Base-by-base conservation (phyloP, 2,329 filamentous ascomycete genomes). In the Botrytis fragariae region DNA sequence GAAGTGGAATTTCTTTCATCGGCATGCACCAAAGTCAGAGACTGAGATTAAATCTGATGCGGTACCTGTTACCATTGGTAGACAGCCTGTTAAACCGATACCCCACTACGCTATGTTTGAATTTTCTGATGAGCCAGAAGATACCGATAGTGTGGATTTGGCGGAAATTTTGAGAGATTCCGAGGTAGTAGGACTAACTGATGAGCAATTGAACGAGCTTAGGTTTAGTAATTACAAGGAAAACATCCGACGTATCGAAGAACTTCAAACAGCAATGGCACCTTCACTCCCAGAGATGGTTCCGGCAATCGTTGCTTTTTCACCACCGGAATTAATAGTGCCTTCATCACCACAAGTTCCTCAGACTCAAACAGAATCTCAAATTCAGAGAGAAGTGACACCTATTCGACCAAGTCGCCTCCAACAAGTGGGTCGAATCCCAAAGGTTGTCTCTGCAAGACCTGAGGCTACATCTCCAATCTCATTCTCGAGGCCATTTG, bases 401-500 rank as follows among this genome's bases (percentile, higher is more conserved):
- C 76, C 77, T 57, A 67, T 75, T 57, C 77, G 77, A 16, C 88
- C 88, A 16, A 93, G 89, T 79, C 88, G 94, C 72, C 84, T 97
- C 29, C 89, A 91, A 42, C 93, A 95, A 77, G 90, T 97, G 64
- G 95, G 94, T 14, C 89, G 95, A 25, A 97, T 97, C 69, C 95
- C 95, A 14, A 90, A 90, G 78, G 93, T 97, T 6, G 86, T 95
- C 44, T 93, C 89, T 63, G 90, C 87, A 64, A 87, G 90, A 71
- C 90, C 90, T 51, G 88, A 92, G 75, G 88, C 88, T 65, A 88
- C 89, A 1, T 91, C 93, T 0, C 88, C 92, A 1, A 91, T 90
- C 80, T 97, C 93, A 45, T 97, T 97, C 81, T 97, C 95, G 4
- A 87, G 94, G 14, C 94, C 95, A 0, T 97, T 97, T 80, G 86